These are phyloP conservation scores for Epithele typhae DNA, from an alignment of 768 basidiomycete species.

Conservation along the genomic window DNA sequence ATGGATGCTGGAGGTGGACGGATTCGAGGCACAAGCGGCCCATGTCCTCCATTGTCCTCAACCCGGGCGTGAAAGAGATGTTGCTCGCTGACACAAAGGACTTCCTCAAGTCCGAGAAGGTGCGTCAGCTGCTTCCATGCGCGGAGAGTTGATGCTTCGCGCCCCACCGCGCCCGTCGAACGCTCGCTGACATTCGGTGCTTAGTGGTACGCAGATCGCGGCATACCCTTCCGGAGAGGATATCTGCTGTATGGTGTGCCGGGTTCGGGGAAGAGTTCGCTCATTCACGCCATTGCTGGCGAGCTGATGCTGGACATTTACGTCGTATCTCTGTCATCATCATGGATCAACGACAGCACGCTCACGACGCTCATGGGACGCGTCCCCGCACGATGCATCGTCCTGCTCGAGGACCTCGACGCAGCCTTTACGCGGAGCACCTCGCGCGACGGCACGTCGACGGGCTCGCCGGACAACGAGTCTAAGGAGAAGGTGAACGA, in stretches of 20 bases:
- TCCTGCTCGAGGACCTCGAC: constrained; percentile 88
- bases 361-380: constrained; percentile 83
- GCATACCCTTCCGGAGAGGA: constrained; percentile 87
- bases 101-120: constrained; percentile 82
- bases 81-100: constrained; percentile 76
- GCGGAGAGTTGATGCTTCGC: no score
- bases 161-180: no score
- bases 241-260: constrained; percentile 83
- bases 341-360: constrained; percentile 86
- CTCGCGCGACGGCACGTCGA: constrained; percentile 54
- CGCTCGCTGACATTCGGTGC: no score
- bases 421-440: constrained; percentile 82
- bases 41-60: constrained; percentile 82
- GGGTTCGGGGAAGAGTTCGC: constrained; percentile 81
- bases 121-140: constrained; percentile 22
- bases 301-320: constrained; percentile 90
- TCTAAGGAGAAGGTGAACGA: constrained; percentile 34
- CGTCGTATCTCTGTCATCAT: constrained; percentile 80
- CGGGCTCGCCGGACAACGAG: constrained; percentile 39
- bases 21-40: constrained; percentile 86
- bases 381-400: constrained; percentile 80
- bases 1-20: constrained; percentile 85
- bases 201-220: constrained; percentile 91
- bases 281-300: constrained; percentile 86
- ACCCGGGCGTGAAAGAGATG: constrained; percentile 89